phyloP scores from a whole-genome alignment of 495 filamentous ascomycete genomes.

The Evansstolkia leycettana region DNA sequence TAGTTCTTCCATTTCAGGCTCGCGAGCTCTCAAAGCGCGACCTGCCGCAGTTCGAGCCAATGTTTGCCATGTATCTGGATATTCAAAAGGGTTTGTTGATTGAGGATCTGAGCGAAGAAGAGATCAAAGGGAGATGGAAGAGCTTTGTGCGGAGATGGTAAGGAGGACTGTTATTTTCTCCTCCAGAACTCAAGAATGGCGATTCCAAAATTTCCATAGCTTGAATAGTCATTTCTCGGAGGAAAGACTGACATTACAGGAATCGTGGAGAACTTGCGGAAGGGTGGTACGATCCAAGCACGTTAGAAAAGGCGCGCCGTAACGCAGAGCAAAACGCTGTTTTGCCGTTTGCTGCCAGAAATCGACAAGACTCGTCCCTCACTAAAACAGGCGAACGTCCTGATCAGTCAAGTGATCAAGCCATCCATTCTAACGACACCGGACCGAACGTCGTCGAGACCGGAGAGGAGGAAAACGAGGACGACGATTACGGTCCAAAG shows the following conservation, averaged over 20 bases:
- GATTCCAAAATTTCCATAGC: too few relatives aligned
- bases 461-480: constrained; percentile 22
- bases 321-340: constrained; percentile 6
- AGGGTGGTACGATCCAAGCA: constrained; percentile 82
- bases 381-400: background rate
- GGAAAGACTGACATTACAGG: constrained; percentile 32
- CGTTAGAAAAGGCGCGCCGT: constrained; percentile 37
- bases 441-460: too few relatives aligned
- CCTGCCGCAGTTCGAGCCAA: constrained; percentile 44
- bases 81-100: constrained; percentile 70
- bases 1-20: constrained; percentile 53
- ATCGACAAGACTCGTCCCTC: background rate
- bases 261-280: constrained; percentile 86
- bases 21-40: constrained; percentile 54
- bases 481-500: constrained; percentile 64
- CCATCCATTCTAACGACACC: too few relatives aligned
- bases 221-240: background rate
- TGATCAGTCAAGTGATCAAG: too few relatives aligned
- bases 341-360: background rate
- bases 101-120: constrained; percentile 50
- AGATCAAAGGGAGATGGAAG: constrained; percentile 80
- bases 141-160: constrained; percentile 87
- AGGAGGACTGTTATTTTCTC: constrained; percentile 10
- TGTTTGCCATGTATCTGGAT: constrained; percentile 82
- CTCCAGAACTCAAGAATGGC: background rate